Evolutionary conservation across 805 yeast genomes (phyloP).

Genomic region (Hanseniaspora guilliermondii): DNA sequence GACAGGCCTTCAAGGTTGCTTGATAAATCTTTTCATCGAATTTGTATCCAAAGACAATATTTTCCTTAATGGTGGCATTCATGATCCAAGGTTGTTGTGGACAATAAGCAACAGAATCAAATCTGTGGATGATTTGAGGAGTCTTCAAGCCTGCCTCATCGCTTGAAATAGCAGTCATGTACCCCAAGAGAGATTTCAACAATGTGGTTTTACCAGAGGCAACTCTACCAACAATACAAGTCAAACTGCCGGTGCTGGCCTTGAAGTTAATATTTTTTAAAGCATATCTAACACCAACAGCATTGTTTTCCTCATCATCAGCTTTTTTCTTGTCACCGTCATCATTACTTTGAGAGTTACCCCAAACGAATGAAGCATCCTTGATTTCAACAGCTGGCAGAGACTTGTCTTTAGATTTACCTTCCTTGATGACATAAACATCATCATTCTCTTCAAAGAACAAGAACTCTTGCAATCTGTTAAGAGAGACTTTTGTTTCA

Average conservation of each 20-base stretch:
- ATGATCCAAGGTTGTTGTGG: constrained; percentile 47
- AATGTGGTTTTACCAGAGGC: constrained; percentile 58
- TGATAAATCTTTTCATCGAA: constrained; percentile 33
- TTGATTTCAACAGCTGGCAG: constrained; percentile 31
- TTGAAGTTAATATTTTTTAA: constrained; percentile 36
- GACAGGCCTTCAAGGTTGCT: constrained; percentile 38
- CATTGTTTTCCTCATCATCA: constrained; percentile 29
- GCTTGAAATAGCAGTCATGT: constrained; percentile 29
- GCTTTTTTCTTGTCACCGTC: constrained; percentile 7
- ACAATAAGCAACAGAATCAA: constrained; percentile 41
- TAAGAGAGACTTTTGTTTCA: constrained; percentile 48
- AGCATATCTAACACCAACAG: constrained; percentile 38
- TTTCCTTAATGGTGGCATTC: constrained; percentile 39
- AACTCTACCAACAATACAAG: constrained; percentile 54
- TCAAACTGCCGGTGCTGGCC: constrained; percentile 42
- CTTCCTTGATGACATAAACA: constrained; percentile 24
- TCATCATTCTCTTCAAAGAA: constrained; percentile 36
- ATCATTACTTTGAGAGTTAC: constrained; percentile 10
- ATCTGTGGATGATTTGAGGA: constrained; percentile 24
- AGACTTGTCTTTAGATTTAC: constrained; percentile 18
- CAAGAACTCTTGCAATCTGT: constrained; percentile 41
- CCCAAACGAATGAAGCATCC: constrained; percentile 48
- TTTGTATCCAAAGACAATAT: constrained; percentile 39
- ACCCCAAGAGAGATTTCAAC: constrained; percentile 43
- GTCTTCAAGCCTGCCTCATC: constrained; percentile 6